Evolutionary conservation across 495 filamentous ascomycete genomes (phyloP).

Genomic region (Hypoxylon crocopeplum): DNA sequence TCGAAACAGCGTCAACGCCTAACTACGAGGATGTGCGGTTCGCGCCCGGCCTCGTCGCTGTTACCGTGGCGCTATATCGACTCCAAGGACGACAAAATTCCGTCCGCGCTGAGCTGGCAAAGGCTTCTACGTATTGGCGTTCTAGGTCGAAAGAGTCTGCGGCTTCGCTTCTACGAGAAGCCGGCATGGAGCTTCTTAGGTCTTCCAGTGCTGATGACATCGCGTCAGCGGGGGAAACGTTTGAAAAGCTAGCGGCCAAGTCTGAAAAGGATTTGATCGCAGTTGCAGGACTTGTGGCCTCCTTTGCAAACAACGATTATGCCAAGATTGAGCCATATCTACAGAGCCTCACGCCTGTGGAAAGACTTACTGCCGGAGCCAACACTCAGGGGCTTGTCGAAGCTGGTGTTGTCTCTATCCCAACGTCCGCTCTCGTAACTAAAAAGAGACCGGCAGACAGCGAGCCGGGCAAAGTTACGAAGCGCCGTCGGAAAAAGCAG

Average conservation of each 20-base stretch:
- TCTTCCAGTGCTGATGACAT: conserved; percentile 73
- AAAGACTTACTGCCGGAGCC: conserved; percentile 68
- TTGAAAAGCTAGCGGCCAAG: conserved; percentile 67
- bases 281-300: conserved; percentile 82
- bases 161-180: conserved; percentile 73
- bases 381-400: conserved; percentile 75
- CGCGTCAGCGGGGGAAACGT: conserved; percentile 72
- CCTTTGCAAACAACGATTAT: conserved; percentile 73
- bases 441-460: conserved; percentile 66
- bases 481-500: conserved; percentile 73
- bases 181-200: conserved; percentile 78
- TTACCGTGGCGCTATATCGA: conserved; percentile 81
- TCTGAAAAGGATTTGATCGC: conserved; percentile 69
- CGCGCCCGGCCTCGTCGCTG: conserved; percentile 85
- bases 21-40: conserved; percentile 71
- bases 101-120: conserved; percentile 73
- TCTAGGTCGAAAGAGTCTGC: conserved; percentile 52
- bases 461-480: conserved; percentile 63
- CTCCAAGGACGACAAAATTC: conserved; percentile 77
- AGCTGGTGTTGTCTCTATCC: conserved; percentile 73
- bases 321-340: conserved; percentile 65
- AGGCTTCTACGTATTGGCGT: conserved; percentile 85
- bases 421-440: conserved; percentile 45
- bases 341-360: conserved; percentile 68
- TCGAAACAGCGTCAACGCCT: conserved; percentile 70